Evolutionary conservation across 208 protist species (phyloP), one percentile per base, ranked within the genome.

Genomic region (Kentomonas sorsogonicus): DNA sequence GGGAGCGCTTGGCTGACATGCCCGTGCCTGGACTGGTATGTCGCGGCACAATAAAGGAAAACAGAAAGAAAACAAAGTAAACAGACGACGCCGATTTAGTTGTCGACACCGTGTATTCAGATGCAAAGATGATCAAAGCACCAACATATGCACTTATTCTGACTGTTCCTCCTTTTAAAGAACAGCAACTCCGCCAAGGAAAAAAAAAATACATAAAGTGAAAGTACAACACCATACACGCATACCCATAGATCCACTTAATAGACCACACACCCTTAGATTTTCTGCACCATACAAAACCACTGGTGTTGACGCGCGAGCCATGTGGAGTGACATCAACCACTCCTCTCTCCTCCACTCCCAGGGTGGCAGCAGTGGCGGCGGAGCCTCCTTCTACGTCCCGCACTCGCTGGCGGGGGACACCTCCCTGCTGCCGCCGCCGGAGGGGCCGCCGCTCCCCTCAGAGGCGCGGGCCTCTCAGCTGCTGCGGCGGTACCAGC

Each of bases 401-500:
- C 54, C 53, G 16, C 41, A 39, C 1, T 43, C 54, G 38, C 63
- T 11, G 7, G 40, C 18, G 10, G 10, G 3, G 4, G 40, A 18
- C 40, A 6, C 10, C 16, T 5, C 5, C 16, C 40, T 16, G 40
- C 40, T 3, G 40, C 40, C 10, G 40, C 40, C 10, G 40, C 16
- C 5, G 40, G 10, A 44, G 40, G 3, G 9, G 16, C 13, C 40
- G 40, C 40, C 4, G 40, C 10, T 23, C 10, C 4, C 16, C 40
- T 5, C 33, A 11, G 33, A 36, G 50, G 63, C 63, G 18, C 52
- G 53, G 23, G 18, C 53, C 7, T 48, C 26, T 3, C 60, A 52
- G 0, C 65, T 87, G 31, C 62, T 82, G 0, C 47, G 63, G 34
- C 72, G 62, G 1, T 81, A 83, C 48, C 63, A 74, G 0, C 50